Base-by-base conservation (phyloP, 306 rosid species). In the Crataegus laevigata region DNA sequence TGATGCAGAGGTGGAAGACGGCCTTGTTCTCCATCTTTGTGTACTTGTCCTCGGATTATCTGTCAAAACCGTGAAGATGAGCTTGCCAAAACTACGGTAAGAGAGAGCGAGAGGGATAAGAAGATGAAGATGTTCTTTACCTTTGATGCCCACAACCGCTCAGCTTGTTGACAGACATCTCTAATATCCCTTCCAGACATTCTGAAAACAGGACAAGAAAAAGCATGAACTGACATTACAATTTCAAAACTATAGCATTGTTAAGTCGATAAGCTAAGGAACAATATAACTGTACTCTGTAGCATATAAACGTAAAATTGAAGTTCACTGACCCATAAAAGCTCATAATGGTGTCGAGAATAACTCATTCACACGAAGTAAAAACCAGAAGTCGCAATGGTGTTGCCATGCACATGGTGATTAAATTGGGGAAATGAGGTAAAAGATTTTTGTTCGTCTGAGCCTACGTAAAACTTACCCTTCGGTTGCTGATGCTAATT, bases 181-280 rank as follows among this genome's bases (percentile, higher is more conserved):
- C 88, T 86, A 62, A 94, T 94, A 79, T 91, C 97, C 84, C 98
- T 90, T 85, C 98, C 98, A 47, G 94, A 89, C 97, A 91, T 90
- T 66, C 98, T 94, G 84, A 81, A 84, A 55, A 45, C 24, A 12
- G 4, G 4, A 66, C 38, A 7, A 55, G 7, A 21, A 54, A 8
- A 8, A n/a, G 8, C 60, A 19, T 55, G 21, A 55, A 55, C 60
- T 8, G 26, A n/a, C 11, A n/a, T 24, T 5, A 11, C 30, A 8
- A 22, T 4, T 58, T n/a, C 11, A 58, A 58, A 58, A 24, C 24
- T 9, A 24, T 9, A 58, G 4, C 32, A 22, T 11, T 58, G 63
- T 10, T 24, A 4, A 0, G 10, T 58, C 8, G 24, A 54, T 24
- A 24, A 24, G 29, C 63, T 4, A 58, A 58, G 63, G n/a, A 58